Conservation (phyloP, 1,139 yeast species). For the Kazachstania sp. region DNA sequence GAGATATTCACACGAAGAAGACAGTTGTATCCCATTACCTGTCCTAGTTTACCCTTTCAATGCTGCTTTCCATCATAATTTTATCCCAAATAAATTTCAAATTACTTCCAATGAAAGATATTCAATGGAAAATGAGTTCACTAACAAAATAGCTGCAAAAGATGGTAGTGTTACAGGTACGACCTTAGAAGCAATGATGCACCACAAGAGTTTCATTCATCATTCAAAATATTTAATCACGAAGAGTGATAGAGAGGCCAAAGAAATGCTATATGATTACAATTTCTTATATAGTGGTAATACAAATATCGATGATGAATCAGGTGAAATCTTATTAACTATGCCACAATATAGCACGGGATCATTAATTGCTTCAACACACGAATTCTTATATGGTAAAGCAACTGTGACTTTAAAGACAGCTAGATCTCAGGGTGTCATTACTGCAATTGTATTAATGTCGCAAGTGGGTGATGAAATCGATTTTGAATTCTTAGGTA, state of each 20-base stretch:
- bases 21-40: constrained; percentile 56
- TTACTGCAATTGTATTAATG: constrained; percentile 74
- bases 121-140: constrained; percentile 2
- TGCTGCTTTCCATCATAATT: constrained; percentile 8
- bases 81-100: constrained; percentile 1
- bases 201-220: constrained; percentile 19
- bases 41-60: constrained; percentile 31
- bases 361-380: constrained; percentile 24
- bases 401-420: constrained; percentile 25
- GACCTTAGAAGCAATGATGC: constrained; percentile 9
- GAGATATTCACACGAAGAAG: constrained; percentile 48
- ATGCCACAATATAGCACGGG: constrained; percentile 31
- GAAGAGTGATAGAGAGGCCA: constrained; percentile 11
- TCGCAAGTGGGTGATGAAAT: constrained; percentile 88
- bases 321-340: constrained; percentile 18
- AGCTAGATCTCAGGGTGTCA: constrained; percentile 50
- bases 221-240: constrained; percentile 24
- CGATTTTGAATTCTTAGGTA: constrained; percentile 81
- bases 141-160: background rate
- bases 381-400: constrained; percentile 27
- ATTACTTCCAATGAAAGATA: constrained; percentile 3
- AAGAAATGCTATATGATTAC: constrained; percentile 18
- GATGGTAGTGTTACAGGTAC: background rate
- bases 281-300: constrained; percentile 30
- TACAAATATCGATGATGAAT: constrained; percentile 10